These are phyloP conservation scores for Acarospora socialis DNA, from an alignment of 2,329 filamentous ascomycete species.

Conservation along the genomic window DNA sequence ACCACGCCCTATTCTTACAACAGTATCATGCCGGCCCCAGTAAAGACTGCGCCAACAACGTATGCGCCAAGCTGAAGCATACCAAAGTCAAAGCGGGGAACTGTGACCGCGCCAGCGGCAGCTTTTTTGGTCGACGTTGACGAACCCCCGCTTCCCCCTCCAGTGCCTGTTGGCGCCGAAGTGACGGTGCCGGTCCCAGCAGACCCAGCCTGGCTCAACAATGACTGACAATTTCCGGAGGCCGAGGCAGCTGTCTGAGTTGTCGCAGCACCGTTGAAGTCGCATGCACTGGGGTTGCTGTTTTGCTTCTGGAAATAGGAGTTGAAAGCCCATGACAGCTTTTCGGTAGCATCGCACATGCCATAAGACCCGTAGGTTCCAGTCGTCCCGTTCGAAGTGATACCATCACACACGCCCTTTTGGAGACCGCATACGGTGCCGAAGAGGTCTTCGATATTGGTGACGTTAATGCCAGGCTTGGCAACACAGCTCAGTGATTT, in stretches of 20 bases:
- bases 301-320: slow-evolving; percentile 29
- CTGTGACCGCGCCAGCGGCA: slow-evolving; percentile 20
- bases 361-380: slow-evolving; percentile 32
- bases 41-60: slow-evolving; percentile 27
- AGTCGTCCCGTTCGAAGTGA: slow-evolving; percentile 25
- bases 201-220: slow-evolving; percentile 26
- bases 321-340: slow-evolving; percentile 31
- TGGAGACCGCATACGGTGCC: slow-evolving; percentile 29
- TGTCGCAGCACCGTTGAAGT: slow-evolving; percentile 28
- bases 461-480: slow-evolving; percentile 39
- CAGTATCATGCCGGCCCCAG: slow-evolving; percentile 33
- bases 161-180: slow-evolving; percentile 22
- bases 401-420: slow-evolving; percentile 24
- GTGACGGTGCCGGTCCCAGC: slow-evolving; percentile 22
- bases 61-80: slow-evolving; percentile 29
- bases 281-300: slow-evolving; percentile 25
- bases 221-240: slow-evolving; percentile 23
- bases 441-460: slow-evolving; percentile 57
- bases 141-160: slow-evolving; percentile 13
- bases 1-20: slow-evolving; percentile 29
- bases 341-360: slow-evolving; percentile 29
- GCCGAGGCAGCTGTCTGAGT: slow-evolving; percentile 22
- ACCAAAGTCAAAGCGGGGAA: slow-evolving; percentile 26
- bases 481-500: slow-evolving; percentile 58
- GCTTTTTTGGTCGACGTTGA: slow-evolving; percentile 19